Base-by-base conservation (phyloP, 2,329 filamentous ascomycete species). In the Diaporthe eres region DNA sequence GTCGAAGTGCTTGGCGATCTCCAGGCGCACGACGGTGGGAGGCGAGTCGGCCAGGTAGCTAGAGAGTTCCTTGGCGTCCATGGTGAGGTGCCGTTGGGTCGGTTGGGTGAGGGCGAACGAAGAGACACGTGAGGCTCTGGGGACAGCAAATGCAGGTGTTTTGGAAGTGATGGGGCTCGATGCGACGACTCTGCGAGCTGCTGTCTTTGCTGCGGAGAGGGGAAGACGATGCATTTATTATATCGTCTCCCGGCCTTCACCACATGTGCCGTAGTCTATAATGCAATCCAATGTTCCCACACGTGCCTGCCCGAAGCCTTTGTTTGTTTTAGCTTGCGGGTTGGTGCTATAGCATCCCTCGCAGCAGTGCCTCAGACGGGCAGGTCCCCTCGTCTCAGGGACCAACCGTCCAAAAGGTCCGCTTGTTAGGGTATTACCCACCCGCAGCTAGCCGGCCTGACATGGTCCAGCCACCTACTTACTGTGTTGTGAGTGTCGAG, bases 1-100 rank as follows among this genome's bases (percentile, higher is more conserved):
- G 74, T 96, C 94, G 81, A 98, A 99, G 85, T 98, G 96, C 82
- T 95, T 94, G 86, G 95, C 95, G 83, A 98, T 97, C 83, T 95
- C 93, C 68, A 99, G 91, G 65, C 93, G 92, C 76, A 98, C 96
- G 74, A 98, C 92, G 67, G 93, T 94, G 1, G 97, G 97, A 61
- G 97, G 97, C 78, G 93, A 93, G 85, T 99, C 97, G 63, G 97
- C 96, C 77, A 98, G 90, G 84, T 98, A 98, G 82, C 98, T 94
- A 83, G 88, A 87, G 77, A 92, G 86, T 78, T 92, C 91, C 79
- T 89, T 85, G 75, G 89, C 84, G 80, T 91, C 87, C 90, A 93
- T 92, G 78, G 83, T 86, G 80, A 83, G 77, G 58, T 77, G 74
- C 71, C 79, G 78, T 58, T 76, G 79, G 31, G 55, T 31, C 17